Base-by-base conservation (phyloP, 2,329 filamentous ascomycete genomes). In the Paecilomyces sp. region DNA sequence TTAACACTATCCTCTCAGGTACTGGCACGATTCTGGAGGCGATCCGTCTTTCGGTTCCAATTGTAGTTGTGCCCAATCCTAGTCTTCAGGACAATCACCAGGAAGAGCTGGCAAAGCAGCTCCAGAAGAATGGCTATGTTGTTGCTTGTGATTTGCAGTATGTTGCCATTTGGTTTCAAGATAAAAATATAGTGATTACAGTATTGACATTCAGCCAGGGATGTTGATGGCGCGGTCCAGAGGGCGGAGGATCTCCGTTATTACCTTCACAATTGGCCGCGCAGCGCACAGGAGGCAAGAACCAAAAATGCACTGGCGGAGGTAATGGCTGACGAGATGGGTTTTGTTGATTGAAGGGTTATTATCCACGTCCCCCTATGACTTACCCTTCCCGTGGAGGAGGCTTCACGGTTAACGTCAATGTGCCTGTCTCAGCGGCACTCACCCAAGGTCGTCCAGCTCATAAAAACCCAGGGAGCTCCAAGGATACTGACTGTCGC, bases 11-110 rank as follows among this genome's bases (percentile, higher is more conserved):
- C 55, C 15, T 15, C 53, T 4, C 57, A 96, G 92, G 93, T 15
- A 92, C 93, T 12, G 94, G 94, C 8, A 92, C 91, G 2, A 92
- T 97, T 30, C 81, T 97, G 0, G 91, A 92, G 71, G 91, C 88
- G 0, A 84, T 95, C 63, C 85, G 90, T 52, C 79, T 89, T 57
- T 84, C 85, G 13, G 79, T 92, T 0, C 88, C 90, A 2, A 79
- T 97, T n/a, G 83, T 99, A 56, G 91, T 96, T 0, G 92, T 99
- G 2, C 90, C 93, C 2, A 99, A 99, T 72, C 82, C 86, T 1
- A 80, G 81, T 6, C 83, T 99, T 0, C 83, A 96, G 67, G 87
- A 95, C 69, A 93, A 99, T 68, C 94, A 99, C 71, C 94, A 99
- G 75, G 83, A 86, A 22, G 91, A 97, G 73, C 83, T 99, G 58